phyloP scores from a whole-genome alignment of 108 stramenopile genomes.

The Nitzschia inconspicua region DNA sequence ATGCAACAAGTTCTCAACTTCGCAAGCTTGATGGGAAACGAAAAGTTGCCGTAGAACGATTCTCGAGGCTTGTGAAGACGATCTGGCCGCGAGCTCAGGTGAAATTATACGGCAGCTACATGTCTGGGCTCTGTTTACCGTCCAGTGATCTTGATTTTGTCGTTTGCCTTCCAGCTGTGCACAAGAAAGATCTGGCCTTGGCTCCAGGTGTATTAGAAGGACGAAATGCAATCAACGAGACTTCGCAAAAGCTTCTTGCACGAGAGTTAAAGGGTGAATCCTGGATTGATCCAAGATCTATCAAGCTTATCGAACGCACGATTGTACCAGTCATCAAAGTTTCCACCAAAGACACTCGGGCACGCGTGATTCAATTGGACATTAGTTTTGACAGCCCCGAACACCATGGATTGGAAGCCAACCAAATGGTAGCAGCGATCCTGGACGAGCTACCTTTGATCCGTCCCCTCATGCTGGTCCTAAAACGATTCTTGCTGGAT shows the following conservation, averaged over 20 bases:
- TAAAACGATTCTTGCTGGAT: constrained; percentile 88
- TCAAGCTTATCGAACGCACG: constrained; percentile 79
- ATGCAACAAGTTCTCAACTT: constrained; percentile 41
- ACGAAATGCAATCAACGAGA: constrained; percentile 93
- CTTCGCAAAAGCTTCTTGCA: constrained; percentile 86
- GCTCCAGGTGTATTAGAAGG: constrained; percentile 92
- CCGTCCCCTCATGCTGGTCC: constrained; percentile 68
- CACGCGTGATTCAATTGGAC: constrained; percentile 66
- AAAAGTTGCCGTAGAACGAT: constrained; percentile 47
- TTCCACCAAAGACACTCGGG: constrained; percentile 77
- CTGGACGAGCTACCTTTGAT: constrained; percentile 70
- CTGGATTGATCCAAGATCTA: constrained; percentile 82
- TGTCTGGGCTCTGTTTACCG: constrained; percentile 82
- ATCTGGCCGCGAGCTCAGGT: constrained; percentile 84
- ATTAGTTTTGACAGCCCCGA: constrained; percentile 79
- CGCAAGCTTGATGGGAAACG: constrained; percentile 52
- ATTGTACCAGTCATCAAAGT: constrained; percentile 84
- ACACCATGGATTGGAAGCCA: constrained; percentile 78
- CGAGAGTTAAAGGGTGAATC: constrained; percentile 85
- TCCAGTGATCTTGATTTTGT: constrained; percentile 93
- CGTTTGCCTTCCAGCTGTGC: constrained; percentile 90
- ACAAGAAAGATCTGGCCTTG: constrained; percentile 84
- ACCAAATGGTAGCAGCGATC: constrained; percentile 55
- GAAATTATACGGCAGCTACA: constrained; percentile 85
- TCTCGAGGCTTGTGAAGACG: constrained; percentile 62